Conservation (phyloP, 2,329 filamentous ascomycete genomes). For the Apiospora rasikravindrae region DNA sequence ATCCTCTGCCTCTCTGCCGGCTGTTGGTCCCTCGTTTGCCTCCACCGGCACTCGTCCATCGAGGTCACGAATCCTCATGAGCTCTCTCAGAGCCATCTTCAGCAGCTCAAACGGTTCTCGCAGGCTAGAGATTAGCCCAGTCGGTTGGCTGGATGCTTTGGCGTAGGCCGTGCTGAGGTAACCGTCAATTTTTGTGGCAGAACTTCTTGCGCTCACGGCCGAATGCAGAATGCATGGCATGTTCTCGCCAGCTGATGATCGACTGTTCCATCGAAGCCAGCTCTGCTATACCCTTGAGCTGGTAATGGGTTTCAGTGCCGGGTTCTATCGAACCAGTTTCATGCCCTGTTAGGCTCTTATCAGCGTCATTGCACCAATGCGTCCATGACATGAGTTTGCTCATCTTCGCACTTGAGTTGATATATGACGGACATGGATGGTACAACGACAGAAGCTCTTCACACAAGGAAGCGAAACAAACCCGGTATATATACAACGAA, state of each 20-base stretch:
- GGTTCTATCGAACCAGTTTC: not conserved
- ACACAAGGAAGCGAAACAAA: not conserved
- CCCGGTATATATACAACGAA: not conserved
- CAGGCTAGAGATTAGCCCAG: conserved; percentile 16
- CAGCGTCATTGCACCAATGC: not conserved
- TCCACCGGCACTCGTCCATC: not conserved
- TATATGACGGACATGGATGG: not conserved
- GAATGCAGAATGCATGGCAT: not conserved
- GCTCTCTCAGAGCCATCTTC: not conserved
- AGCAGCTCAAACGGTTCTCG: conserved; percentile 15
- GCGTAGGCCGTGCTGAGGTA: conserved; percentile 20
- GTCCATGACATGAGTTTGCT: conserved; percentile 16
- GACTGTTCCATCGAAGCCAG: not conserved
- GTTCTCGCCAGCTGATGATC: not conserved
- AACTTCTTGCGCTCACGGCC: conserved; percentile 10
- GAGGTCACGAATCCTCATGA: not conserved
- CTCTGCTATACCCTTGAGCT: not conserved
- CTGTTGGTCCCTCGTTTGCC: not conserved
- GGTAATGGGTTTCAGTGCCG: not conserved
- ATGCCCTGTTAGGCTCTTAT: not conserved
- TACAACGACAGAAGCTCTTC: not conserved
- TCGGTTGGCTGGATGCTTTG: not conserved
- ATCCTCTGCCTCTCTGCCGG: not conserved
- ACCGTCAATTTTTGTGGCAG: conserved; percentile 2
- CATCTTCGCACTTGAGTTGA: not conserved